Conservation (phyloP, 768 basidiomycete species). For the Termitomyces sp. region DNA sequence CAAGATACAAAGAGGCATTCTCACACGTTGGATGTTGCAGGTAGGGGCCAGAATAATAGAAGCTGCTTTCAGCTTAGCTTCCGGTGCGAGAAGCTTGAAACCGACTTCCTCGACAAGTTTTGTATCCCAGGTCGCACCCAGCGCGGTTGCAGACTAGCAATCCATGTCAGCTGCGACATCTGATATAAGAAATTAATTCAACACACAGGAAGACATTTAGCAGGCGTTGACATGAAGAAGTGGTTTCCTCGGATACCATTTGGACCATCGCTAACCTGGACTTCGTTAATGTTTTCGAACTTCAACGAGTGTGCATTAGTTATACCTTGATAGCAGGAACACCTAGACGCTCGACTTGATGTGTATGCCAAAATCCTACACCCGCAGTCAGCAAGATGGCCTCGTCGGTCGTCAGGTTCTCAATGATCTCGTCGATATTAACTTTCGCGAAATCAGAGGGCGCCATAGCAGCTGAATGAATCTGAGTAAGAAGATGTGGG, state of each 20-base stretch:
- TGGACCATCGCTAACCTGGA: slow-evolving; percentile 73
- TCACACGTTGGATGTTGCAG: slow-evolving; percentile 78
- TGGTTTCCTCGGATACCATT: slow-evolving; percentile 73
- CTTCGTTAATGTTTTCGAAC: neutral
- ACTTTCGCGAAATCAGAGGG: slow-evolving; percentile 69
- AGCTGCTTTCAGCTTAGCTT: slow-evolving; percentile 68
- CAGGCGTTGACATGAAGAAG: slow-evolving; percentile 79
- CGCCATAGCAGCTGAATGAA: slow-evolving; percentile 37
- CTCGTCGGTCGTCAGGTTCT: slow-evolving; percentile 69
- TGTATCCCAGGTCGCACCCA: slow-evolving; percentile 73
- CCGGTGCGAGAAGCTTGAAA: slow-evolving; percentile 59
- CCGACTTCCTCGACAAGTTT: slow-evolving; percentile 62
- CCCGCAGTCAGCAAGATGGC: slow-evolving; percentile 70
- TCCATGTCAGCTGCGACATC: neutral
- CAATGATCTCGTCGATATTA: slow-evolving; percentile 55
- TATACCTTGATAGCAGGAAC: slow-evolving; percentile 68
- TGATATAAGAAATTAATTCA: neutral
- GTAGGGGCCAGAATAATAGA: slow-evolving; percentile 76
- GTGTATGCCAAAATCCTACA: slow-evolving; percentile 77
- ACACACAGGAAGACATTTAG: slow-evolving; percentile 69
- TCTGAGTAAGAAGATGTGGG: neutral
- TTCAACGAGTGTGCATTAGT: neutral
- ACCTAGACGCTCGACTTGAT: slow-evolving; percentile 57
- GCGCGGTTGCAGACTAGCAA: slow-evolving; percentile 57
- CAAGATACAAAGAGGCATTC: slow-evolving; percentile 8